A percentile compares a stretch with the other conserved stretches of the same genome.
Conservation (phyloP, 1,284 basidiomycete genomes). For the Ganoderma lingzhi region DNA sequence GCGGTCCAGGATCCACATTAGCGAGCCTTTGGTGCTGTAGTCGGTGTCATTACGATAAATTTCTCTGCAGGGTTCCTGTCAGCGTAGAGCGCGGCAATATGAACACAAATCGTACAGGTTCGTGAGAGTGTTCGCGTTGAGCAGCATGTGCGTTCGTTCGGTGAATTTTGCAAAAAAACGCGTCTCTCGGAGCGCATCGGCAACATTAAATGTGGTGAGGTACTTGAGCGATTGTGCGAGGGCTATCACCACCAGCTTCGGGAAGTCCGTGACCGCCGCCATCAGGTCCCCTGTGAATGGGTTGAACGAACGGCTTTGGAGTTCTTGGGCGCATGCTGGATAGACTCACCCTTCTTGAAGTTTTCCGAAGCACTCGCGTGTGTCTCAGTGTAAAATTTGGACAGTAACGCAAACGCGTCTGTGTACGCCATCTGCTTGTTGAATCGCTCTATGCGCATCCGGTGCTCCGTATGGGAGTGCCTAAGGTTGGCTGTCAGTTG, state of each 20-base stretch:
- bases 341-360: conserved; percentile 54
- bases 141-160: conserved; percentile 84
- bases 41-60: conserved; percentile 93
- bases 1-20: conserved; percentile 89
- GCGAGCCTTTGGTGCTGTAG: conserved; percentile 75
- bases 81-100: not conserved
- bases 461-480: conserved; percentile 54
- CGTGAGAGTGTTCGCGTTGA: conserved; percentile 87
- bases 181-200: conserved; percentile 78
- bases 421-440: conserved; percentile 66
- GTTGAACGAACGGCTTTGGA: not conserved
- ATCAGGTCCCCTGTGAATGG: conserved; percentile 49
- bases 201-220: conserved; percentile 79
- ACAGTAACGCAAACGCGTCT: conserved; percentile 78
- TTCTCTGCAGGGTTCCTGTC: conserved; percentile 55
- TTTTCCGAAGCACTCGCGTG: conserved; percentile 51
- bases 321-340: not conserved
- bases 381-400: conserved; percentile 76
- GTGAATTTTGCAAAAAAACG: conserved; percentile 85
- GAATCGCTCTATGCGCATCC: conserved; percentile 71
- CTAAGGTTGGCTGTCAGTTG: conserved; percentile 39
- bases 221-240: conserved; percentile 83
- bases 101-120: conserved; percentile 65
- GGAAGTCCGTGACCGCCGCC: conserved; percentile 76
- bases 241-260: conserved; percentile 77